A percentile compares a stretch with the other conserved stretches of the same genome.
Evolutionary conservation across 306 rosid species (phyloP).

Genomic region (Fragaria iinumae): DNA sequence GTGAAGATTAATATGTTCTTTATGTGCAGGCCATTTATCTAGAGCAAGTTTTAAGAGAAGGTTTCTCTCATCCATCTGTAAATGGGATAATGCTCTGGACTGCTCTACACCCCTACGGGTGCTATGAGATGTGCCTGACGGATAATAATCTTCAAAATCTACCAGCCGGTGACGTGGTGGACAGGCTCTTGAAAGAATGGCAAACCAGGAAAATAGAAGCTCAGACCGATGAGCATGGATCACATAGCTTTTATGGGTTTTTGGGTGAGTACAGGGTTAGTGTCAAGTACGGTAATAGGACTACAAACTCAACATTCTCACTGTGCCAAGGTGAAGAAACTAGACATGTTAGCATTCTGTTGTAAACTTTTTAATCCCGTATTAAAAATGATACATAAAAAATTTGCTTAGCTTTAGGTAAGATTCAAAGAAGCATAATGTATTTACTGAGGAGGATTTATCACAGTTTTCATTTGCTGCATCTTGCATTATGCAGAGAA

Average conservation of each 20-base stretch:
- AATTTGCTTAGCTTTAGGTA: neutral
- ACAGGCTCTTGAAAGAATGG: slow-evolving; percentile 79
- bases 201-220: slow-evolving; percentile 45
- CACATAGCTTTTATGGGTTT: slow-evolving; percentile 76
- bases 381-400: neutral
- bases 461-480: neutral
- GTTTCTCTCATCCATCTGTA: slow-evolving; percentile 78
- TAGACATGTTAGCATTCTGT: slow-evolving; percentile 50
- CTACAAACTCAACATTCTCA: slow-evolving; percentile 54
- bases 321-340: slow-evolving; percentile 64
- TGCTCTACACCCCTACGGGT: slow-evolving; percentile 72
- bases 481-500: neutral
- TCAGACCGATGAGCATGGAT: slow-evolving; percentile 58
- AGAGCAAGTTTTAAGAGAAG: slow-evolving; percentile 81
- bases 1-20: neutral
- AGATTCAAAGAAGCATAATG: neutral
- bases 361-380: slow-evolving; percentile 22
- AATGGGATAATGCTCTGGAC: slow-evolving; percentile 93
- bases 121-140: slow-evolving; percentile 89
- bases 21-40: slow-evolving; percentile 54
- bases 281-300: slow-evolving; percentile 42
- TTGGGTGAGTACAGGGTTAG: slow-evolving; percentile 63
- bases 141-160: slow-evolving; percentile 62
- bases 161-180: slow-evolving; percentile 77
- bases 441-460: neutral